These are phyloP conservation scores for Aspergillus wentii DNA, from an alignment of 495 filamentous ascomycete genomes.

Conservation along the genomic window DNA sequence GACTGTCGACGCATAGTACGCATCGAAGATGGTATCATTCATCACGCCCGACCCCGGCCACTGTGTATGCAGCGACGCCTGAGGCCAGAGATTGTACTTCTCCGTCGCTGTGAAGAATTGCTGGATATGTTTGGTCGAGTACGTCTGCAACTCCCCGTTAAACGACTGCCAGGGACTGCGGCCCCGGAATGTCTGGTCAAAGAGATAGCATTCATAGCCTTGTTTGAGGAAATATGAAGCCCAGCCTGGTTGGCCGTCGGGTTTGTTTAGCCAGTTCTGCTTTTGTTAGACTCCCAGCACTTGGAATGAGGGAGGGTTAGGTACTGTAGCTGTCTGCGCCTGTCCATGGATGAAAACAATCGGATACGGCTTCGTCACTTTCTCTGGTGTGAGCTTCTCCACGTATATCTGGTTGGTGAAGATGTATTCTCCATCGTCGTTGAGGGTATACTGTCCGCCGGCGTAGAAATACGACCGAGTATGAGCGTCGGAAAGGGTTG, in stretches of 20 bases:
- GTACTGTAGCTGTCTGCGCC: conserved; percentile 47
- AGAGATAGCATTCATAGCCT: conserved; percentile 41
- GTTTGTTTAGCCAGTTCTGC: conserved; percentile 43
- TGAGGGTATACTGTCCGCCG: conserved; percentile 38
- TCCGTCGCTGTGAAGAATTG: conserved; percentile 35
- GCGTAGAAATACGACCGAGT: conserved; percentile 43
- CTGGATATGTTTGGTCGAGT: conserved; percentile 28
- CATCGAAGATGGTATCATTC: conserved; percentile 40
- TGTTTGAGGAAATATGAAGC: conserved; percentile 39
- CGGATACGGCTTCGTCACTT: conserved; percentile 26
- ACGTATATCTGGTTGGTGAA: conserved; percentile 52
- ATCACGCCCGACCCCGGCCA: conserved; percentile 41
- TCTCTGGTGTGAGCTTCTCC: conserved; percentile 42
- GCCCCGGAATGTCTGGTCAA: conserved; percentile 40
- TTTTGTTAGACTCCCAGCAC: conserved; percentile 1
- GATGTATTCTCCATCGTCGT: conserved; percentile 27
- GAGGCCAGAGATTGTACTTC: conserved; percentile 34
- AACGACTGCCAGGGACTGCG: conserved; percentile 32
- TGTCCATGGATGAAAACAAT: conserved; percentile 50
- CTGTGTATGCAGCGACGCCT: conserved; percentile 42
- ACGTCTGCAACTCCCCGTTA: conserved; percentile 21
- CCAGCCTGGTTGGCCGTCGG: conserved; percentile 44
- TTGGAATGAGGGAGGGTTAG: conserved; percentile 8
- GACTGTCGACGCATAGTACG: conserved; percentile 40
- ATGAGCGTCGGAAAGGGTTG: conserved; percentile 1